Base-by-base conservation (phyloP, 1,139 yeast species). In the Blastobotrys aristatus region DNA sequence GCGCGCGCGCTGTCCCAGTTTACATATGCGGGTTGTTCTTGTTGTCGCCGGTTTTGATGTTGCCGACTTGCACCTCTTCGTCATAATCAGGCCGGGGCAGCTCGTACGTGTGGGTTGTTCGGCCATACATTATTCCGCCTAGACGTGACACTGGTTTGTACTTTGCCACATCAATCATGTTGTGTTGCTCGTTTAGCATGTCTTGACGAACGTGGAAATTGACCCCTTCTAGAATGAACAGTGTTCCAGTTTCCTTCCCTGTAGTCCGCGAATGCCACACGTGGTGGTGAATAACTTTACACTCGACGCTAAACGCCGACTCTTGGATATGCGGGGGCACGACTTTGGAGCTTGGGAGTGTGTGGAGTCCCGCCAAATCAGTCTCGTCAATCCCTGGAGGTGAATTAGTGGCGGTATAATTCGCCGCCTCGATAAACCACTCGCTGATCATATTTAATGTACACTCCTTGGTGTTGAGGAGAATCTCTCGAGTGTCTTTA, bases 351-450 rank as follows among this genome's bases (percentile, higher is more conserved):
- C 83, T 76, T 4, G 61, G 56, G 6, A 63, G 55, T 2, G 77
- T 77, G 1, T 84, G 79, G 50, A 80, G 65, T 0, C 85, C 85
- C 13, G 75, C 58, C 38, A 78, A 62, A 48, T 72, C 66, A 79
- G 82, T 80, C 58, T 80, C 86, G 52, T 75, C 76, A 14, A 74
- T 69, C 1, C 66, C 76, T 0, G 58, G 44, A 1, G 84, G 84
- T 2, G 80, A 72, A 53, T 72, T 64, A 22, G 68, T 68, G 16
- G 75, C 65, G n/a, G 77, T 63, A 53, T 62, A 73, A 57, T 80
- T 79, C 13, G 84, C 82, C 16, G 84, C 84, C 48, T 80, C 86
- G 26, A 75, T 65, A 57, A 79, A 77, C 83, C 83, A 80, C 61
- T 80, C 86, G 41, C 80, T 72, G 33, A 80, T 72, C 46, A 80